phyloP scores from a whole-genome alignment of 2,329 filamentous ascomycete genomes.

The Colletotrichum kahawae region DNA sequence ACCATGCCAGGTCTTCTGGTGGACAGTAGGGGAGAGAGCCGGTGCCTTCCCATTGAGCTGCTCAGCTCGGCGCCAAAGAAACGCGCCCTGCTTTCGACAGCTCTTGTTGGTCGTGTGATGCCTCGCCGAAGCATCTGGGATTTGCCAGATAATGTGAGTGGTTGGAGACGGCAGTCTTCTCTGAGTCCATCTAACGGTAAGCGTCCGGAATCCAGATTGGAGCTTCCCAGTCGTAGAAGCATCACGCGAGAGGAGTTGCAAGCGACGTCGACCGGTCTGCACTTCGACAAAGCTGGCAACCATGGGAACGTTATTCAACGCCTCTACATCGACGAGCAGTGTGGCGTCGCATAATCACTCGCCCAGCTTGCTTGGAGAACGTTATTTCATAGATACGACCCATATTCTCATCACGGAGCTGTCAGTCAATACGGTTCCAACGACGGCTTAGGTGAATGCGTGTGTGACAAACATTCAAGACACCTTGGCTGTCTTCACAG shows the following conservation, averaged over 20 bases:
- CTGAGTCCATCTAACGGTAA: background rate
- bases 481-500: background rate
- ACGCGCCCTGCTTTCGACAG: background rate
- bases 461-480: background rate
- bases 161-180: background rate
- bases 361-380: no score
- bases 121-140: background rate
- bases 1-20: background rate
- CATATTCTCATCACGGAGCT: no score
- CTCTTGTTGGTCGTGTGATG: background rate
- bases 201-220: background rate
- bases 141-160: background rate
- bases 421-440: background rate
- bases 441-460: background rate
- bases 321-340: no score
- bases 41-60: background rate
- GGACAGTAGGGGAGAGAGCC: background rate
- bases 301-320: no score
- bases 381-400: no score
- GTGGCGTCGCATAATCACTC: no score
- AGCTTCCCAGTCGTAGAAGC: background rate
- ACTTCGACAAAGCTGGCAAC: background rate
- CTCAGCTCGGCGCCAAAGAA: background rate
- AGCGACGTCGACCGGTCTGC: background rate
- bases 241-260: background rate